Percentiles rank a stretch among this genome's conserved stretches.
Conservation (phyloP, 352 stramenopile species). For the Pilasporangium apinafurcum region DNA sequence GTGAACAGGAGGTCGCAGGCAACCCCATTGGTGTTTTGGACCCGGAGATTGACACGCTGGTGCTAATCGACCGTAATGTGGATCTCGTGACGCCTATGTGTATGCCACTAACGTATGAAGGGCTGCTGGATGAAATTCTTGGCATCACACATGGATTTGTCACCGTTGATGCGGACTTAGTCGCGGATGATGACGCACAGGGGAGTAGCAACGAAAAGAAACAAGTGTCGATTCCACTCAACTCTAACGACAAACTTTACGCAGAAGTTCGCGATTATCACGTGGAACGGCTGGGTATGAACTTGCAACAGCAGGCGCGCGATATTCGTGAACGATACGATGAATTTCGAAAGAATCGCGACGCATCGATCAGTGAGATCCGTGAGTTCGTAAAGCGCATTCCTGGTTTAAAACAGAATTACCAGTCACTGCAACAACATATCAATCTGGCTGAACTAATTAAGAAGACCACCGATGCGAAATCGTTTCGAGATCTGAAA, state of each 20-base stretch:
- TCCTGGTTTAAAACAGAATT: slow-evolving; percentile 90
- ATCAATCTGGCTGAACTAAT: slow-evolving; percentile 96
- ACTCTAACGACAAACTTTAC: slow-evolving; percentile 95
- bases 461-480: slow-evolving; percentile 92
- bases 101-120: slow-evolving; percentile 96
- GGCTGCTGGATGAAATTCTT: slow-evolving; percentile 94
- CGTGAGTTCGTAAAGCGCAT: slow-evolving; percentile 99
- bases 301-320: slow-evolving; percentile 94
- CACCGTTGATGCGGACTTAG: slow-evolving; percentile 67
- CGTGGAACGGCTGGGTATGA: slow-evolving; percentile 94
- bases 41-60: slow-evolving; percentile 91
- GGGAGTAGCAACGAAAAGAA: slow-evolving; percentile 37
- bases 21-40: slow-evolving; percentile 72
- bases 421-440: slow-evolving; percentile 95
- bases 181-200: slow-evolving; percentile 58
- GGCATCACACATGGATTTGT: slow-evolving; percentile 92
- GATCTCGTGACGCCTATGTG: slow-evolving; percentile 95
- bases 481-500: slow-evolving; percentile 93
- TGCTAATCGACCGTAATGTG: slow-evolving; percentile 93
- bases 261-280: slow-evolving; percentile 95
- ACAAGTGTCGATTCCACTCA: slow-evolving; percentile 90
- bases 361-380: slow-evolving; percentile 96
- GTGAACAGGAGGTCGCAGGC: slow-evolving; percentile 85
- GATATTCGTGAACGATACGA: slow-evolving; percentile 93
- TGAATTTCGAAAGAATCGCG: slow-evolving; percentile 93